Conservation (phyloP, 2,329 filamentous ascomycete species). For the Fusarium albidum region DNA sequence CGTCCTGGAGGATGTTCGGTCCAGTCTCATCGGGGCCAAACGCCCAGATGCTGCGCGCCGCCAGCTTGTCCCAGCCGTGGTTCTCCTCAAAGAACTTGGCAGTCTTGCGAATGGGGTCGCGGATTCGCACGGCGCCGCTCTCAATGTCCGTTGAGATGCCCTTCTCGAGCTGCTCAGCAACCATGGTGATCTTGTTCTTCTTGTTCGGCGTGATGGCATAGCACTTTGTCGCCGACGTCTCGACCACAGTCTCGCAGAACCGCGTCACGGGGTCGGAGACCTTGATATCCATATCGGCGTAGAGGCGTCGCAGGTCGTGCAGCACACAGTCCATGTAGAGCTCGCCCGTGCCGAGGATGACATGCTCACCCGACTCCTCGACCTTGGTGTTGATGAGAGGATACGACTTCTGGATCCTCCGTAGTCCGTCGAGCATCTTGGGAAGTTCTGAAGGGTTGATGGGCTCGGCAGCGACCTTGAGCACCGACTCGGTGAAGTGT, state of each 20-base stretch:
- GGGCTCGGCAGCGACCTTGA: slow-evolving; percentile 97
- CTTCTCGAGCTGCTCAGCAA: slow-evolving; percentile 93
- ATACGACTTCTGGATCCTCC: slow-evolving; percentile 98
- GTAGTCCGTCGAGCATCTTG: slow-evolving; percentile 97
- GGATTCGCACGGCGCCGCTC: slow-evolving; percentile 86
- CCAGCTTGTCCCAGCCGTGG: slow-evolving; percentile 95
- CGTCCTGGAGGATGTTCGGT: slow-evolving; percentile 95
- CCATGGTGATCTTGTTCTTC: slow-evolving; percentile 99
- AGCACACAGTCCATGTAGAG: slow-evolving; percentile 99
- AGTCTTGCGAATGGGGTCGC: slow-evolving; percentile 89
- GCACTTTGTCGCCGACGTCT: slow-evolving; percentile 97
- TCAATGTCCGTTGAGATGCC: slow-evolving; percentile 97
- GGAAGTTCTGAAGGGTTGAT: slow-evolving; percentile 98
- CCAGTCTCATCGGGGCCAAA: slow-evolving; percentile 96
- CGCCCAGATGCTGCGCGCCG: slow-evolving; percentile 95
- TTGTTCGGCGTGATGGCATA: slow-evolving; percentile 98
- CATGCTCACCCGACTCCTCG: slow-evolving; percentile 96
- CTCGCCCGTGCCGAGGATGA: slow-evolving; percentile 93
- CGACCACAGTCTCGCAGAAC: slow-evolving; percentile 97
- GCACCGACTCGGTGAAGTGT: slow-evolving; percentile 96
- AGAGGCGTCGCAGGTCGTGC: slow-evolving; percentile 91
- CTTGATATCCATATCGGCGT: slow-evolving; percentile 99
- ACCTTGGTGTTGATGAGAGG: slow-evolving; percentile 96
- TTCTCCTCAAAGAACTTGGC: slow-evolving; percentile 98
- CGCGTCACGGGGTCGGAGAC: slow-evolving; percentile 97